phyloP scores from a whole-genome alignment of 1,139 yeast genomes.

The Nakaseomyces uthaithaninus region DNA sequence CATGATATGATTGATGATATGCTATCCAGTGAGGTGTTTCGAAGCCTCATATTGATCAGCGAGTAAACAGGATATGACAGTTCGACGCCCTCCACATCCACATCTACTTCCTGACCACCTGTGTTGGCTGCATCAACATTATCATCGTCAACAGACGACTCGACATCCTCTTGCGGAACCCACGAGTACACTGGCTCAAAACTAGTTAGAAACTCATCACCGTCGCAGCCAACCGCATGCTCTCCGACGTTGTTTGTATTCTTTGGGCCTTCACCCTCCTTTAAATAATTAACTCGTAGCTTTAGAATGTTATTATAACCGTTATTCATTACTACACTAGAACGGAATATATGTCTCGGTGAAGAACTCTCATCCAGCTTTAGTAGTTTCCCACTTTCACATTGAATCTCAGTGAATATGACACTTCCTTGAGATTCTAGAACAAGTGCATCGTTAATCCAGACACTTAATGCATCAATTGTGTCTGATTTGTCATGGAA shows the following conservation, averaged over 20 bases:
- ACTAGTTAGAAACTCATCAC: conserved; percentile 17
- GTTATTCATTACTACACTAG: conserved; percentile 30
- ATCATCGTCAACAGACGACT: not conserved
- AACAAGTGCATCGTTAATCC: conserved; percentile 28
- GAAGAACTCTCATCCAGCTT: conserved; percentile 17
- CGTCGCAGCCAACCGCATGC: conserved; percentile 5
- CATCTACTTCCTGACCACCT: not conserved
- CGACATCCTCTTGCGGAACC: conserved; percentile 8
- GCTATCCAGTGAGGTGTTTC: conserved; percentile 22
- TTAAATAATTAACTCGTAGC: conserved; percentile 15
- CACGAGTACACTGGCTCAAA: conserved; percentile 23
- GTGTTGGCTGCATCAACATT: not conserved
- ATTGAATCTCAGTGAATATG: conserved; percentile 8
- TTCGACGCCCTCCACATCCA: not conserved
- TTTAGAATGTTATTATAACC: conserved; percentile 27
- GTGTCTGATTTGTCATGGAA: conserved; percentile 6
- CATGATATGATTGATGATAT: conserved; percentile 26
- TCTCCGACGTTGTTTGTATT: not conserved
- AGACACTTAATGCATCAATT: conserved; percentile 15
- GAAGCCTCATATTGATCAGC: conserved; percentile 27
- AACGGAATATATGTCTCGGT: conserved; percentile 20
- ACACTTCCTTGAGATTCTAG: conserved; percentile 13
- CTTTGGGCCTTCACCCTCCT: not conserved
- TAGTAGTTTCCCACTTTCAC: conserved; percentile 12
- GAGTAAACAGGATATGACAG: conserved; percentile 29